These are phyloP conservation scores for Verticillium tricorpus DNA, from an alignment of 2,329 filamentous ascomycete genomes.

Conservation along the genomic window DNA sequence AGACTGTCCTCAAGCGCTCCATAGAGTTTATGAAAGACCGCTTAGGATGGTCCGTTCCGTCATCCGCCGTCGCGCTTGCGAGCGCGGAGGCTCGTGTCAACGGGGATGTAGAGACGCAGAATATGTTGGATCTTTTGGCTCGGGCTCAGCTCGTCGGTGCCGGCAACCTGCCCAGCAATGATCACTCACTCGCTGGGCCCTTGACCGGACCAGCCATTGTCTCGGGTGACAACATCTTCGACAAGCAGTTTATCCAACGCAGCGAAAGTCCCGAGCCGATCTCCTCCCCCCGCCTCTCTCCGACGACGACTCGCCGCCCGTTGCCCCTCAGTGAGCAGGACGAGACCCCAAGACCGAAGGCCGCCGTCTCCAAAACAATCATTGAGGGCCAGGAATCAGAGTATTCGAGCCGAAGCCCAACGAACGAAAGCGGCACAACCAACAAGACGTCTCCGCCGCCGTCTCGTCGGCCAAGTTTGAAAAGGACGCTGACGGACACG, in stretches of 20 bases:
- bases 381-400: constrained; percentile 33
- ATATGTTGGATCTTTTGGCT: constrained; percentile 83
- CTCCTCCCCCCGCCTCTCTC: constrained; percentile 28
- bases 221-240: constrained; percentile 76
- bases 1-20: constrained; percentile 88
- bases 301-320: constrained; percentile 17
- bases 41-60: constrained; percentile 67
- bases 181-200: constrained; percentile 47
- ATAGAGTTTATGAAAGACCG: constrained; percentile 96
- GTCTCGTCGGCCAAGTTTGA: constrained; percentile 63
- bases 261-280: constrained; percentile 46
- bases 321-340: constrained; percentile 7
- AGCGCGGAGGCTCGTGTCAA: constrained; percentile 78
- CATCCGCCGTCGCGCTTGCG: constrained; percentile 69
- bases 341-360: constrained; percentile 1
- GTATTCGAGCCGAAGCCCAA: constrained; percentile 48
- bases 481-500: constrained; percentile 84
- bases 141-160: constrained; percentile 74
- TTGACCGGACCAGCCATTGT: constrained; percentile 75
- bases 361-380: constrained; percentile 10
- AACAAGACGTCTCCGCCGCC: constrained; percentile 47
- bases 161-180: constrained; percentile 52
- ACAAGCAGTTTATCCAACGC: constrained; percentile 66
- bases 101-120: constrained; percentile 82
- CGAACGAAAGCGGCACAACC: constrained; percentile 51